Conservation (phyloP, 1,284 basidiomycete genomes). For the Microbotryum violaceum region DNA sequence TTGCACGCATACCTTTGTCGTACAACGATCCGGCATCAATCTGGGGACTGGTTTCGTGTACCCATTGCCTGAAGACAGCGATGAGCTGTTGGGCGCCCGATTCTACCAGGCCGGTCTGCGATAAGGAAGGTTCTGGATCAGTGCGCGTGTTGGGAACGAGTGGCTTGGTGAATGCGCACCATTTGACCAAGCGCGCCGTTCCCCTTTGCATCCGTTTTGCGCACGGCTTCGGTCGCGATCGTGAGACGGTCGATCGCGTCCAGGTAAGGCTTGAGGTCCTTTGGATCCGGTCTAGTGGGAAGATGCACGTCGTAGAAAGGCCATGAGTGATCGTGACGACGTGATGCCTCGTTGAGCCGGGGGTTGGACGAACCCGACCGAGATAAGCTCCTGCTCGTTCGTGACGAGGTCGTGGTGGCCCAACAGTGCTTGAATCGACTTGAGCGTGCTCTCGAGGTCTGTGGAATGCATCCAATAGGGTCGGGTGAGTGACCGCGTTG, state of each 20-base stretch:
- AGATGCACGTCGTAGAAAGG: neutral
- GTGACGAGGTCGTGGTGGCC: constrained; percentile 35
- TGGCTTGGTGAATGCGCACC: constrained; percentile 1
- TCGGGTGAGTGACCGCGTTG: neutral
- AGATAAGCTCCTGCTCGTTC: constrained; percentile 31
- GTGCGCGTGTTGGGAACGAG: neutral
- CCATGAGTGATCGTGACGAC: neutral
- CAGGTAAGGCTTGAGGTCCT: constrained; percentile 26
- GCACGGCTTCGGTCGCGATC: constrained; percentile 25
- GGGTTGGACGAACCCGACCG: constrained; percentile 13
- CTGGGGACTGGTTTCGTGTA: constrained; percentile 20
- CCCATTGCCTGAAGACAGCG: constrained; percentile 23
- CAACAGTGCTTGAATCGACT: constrained; percentile 34
- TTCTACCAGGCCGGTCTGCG: constrained; percentile 21
- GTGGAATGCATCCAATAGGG: neutral
- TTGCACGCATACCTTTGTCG: constrained; percentile 22
- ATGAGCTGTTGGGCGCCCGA: constrained; percentile 22
- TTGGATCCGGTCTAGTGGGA: constrained; percentile 16
- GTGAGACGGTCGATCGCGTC: constrained; percentile 28
- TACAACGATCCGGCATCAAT: constrained; percentile 28
- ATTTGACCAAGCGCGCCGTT: constrained; percentile 22
- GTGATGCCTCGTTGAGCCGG: neutral
- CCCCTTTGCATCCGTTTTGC: constrained; percentile 28
- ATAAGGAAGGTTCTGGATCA: neutral
- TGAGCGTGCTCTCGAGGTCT: constrained; percentile 33